Base-by-base conservation (phyloP, 352 stramenopile species). In the Phytophthora chlamydospora region DNA sequence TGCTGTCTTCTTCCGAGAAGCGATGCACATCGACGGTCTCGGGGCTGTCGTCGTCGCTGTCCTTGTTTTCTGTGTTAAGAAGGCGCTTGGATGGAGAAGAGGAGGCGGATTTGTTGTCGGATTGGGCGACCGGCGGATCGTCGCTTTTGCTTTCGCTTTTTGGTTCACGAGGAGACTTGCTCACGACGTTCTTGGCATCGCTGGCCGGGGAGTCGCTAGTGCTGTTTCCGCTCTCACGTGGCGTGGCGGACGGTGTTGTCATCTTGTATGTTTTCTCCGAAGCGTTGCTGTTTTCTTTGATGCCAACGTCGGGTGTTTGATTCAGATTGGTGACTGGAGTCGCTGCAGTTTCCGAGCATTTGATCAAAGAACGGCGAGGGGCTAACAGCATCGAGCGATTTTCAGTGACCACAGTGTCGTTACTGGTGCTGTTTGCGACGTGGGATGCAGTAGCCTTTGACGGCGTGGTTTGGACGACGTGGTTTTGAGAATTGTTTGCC, bases 71-170 rank as follows among this genome's bases (percentile, higher is more conserved):
- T 6, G 19, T 24, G n/a, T 3, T 35, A 9, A n/a, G 17, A 29
- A 12, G 1, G 4, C 44, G 16, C 6, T 27, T 27, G 3, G 8
- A 6, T 35, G 43, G 38, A 3, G 45, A 41, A 11, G 33, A 32
- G 10, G 29, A n/a, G 6, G 19, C 46, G 31, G 11, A 11, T 1
- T 38, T 36, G 6, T 19, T 12, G 19, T 36, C 27, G 19, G 13
- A 6, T 19, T 47, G 32, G 17, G 39, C 21, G 21, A 3, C 11
- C n/a, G 56, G 39, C 48, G 54, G 32, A 34, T 54, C 44, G 33
- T 56, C 48, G 24, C 21, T 45, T 6, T 13, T 46, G 36, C 35
- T 46, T 7, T 58, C 56, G 45, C 46, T 64, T 44, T 58, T 64
- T 13, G 40, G 44, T 11, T 51, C 56, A 4, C 45, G 36, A n/a